Conservation (phyloP, 2,329 filamentous ascomycete species). For the Aspergillus fischeri region DNA sequence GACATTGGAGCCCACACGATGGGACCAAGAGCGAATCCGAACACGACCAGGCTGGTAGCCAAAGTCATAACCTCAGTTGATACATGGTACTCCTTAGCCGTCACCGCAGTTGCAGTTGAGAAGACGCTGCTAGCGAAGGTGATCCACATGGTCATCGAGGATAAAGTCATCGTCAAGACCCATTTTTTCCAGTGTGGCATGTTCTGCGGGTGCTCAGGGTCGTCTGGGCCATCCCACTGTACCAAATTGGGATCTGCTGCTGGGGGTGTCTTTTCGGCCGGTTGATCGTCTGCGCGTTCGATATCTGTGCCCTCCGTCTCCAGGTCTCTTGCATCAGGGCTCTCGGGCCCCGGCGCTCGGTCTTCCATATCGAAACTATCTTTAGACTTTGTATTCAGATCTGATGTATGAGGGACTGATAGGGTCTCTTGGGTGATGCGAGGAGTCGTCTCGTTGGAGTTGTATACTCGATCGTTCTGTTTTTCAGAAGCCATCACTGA, state of each 20-base stretch:
- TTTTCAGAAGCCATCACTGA: neutral
- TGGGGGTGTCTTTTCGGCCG: conserved; percentile 4
- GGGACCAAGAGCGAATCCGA: conserved; percentile 54
- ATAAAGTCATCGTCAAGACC: conserved; percentile 31
- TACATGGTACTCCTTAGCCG: conserved; percentile 42
- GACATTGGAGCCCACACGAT: conserved; percentile 43
- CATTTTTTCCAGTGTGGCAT: conserved; percentile 35
- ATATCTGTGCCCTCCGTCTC: conserved; percentile 9
- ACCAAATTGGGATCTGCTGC: conserved; percentile 29
- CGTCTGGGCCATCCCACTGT: conserved; percentile 30
- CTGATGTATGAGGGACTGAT: conserved; percentile 6
- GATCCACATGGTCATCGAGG: conserved; percentile 39
- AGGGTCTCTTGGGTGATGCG: conserved; percentile 3
- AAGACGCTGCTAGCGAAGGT: conserved; percentile 48
- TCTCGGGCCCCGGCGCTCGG: conserved; percentile 3
- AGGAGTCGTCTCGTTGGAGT: conserved; percentile 3
- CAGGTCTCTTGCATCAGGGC: conserved; percentile 2
- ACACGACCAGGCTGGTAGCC: conserved; percentile 43
- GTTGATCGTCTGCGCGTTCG: conserved; percentile 8
- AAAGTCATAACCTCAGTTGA: conserved; percentile 38
- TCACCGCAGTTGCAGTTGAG: conserved; percentile 39
- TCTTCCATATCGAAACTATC: conserved; percentile 4
- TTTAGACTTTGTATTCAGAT: conserved; percentile 9
- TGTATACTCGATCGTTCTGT: neutral
- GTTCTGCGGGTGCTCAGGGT: conserved; percentile 32